A percentile compares a stretch with the other conserved stretches of the same genome.
Evolutionary conservation across 495 filamentous ascomycete genomes (phyloP).

Genomic region (Acidomyces sp.): DNA sequence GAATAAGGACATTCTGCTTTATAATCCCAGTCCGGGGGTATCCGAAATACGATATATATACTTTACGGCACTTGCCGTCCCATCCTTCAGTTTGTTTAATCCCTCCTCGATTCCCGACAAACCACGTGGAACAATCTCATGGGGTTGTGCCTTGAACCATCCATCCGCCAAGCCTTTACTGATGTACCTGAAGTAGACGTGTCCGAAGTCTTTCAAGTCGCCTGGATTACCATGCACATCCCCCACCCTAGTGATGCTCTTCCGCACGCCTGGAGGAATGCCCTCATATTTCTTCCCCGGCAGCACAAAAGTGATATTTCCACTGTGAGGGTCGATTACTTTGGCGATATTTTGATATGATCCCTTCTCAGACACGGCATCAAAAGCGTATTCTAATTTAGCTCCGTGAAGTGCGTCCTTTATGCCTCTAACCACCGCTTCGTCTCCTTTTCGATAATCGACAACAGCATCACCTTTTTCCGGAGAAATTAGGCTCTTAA

Average conservation of each 20-base stretch:
- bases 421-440: constrained; percentile 39
- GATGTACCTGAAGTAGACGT: constrained; percentile 22
- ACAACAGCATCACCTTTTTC: constrained; percentile 55
- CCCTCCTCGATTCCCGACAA: constrained; percentile 43
- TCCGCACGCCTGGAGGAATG: constrained; percentile 19
- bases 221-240: constrained; percentile 38
- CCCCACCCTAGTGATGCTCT: constrained; percentile 34
- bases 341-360: constrained; percentile 36
- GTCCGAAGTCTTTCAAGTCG: constrained; percentile 42
- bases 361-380: constrained; percentile 46
- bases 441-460: constrained; percentile 55
- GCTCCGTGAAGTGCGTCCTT: constrained; percentile 33
- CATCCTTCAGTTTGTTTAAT: constrained; percentile 34
- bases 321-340: constrained; percentile 33
- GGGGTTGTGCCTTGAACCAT: constrained; percentile 50
- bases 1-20: too few species aligned
- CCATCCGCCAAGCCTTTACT: constrained; percentile 37
- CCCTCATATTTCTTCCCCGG: constrained; percentile 20
- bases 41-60: constrained; percentile 22
- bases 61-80: constrained; percentile 22
- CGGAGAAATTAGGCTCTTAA: constrained; percentile 46
- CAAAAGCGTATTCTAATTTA: constrained; percentile 38
- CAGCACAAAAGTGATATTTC: constrained; percentile 45
- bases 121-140: constrained; percentile 46
- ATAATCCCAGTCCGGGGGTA: too few species aligned